Conservation (phyloP, 345 rosid species). For the Camelina sativa region DNA sequence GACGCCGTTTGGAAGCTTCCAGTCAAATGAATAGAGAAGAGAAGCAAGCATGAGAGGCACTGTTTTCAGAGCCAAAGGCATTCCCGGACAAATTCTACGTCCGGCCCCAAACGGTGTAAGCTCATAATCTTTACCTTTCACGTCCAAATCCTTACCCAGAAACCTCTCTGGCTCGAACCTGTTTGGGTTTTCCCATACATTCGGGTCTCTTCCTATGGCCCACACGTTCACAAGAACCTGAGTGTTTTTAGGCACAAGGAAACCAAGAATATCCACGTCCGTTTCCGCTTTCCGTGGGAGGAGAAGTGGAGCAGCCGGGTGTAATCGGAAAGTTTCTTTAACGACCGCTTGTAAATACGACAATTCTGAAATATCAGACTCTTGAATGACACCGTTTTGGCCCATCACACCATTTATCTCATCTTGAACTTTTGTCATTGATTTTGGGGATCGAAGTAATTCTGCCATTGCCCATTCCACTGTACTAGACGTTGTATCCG, state of each 20-base stretch:
- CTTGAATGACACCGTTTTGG: slow-evolving; percentile 37
- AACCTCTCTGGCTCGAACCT: slow-evolving; percentile 47
- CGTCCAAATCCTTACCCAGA: slow-evolving; percentile 33
- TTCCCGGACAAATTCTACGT: slow-evolving; percentile 38
- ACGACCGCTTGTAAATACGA: slow-evolving; percentile 49
- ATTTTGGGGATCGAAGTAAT: slow-evolving; percentile 27
- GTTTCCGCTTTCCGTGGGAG: slow-evolving; percentile 44
- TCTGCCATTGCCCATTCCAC: slow-evolving; percentile 50
- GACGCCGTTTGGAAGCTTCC: slow-evolving; percentile 48
- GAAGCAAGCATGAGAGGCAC: slow-evolving; percentile 54
- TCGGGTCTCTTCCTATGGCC: slow-evolving; percentile 49
- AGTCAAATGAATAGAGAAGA: slow-evolving; percentile 51
- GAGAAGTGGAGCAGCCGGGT: slow-evolving; percentile 52
- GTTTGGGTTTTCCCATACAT: slow-evolving; percentile 40
- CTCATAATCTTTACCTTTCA: slow-evolving; percentile 43
- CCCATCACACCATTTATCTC: slow-evolving; percentile 45
- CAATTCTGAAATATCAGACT: slow-evolving; percentile 35
- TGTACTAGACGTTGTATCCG: slow-evolving; percentile 49
- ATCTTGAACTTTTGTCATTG: slow-evolving; percentile 30
- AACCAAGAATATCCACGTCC: slow-evolving; percentile 43
- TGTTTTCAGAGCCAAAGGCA: slow-evolving; percentile 53
- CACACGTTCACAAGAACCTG: slow-evolving; percentile 49
- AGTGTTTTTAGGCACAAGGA: slow-evolving; percentile 41
- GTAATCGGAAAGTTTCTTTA: slow-evolving; percentile 53
- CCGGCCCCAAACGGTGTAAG: slow-evolving; percentile 41